Evolutionary conservation across 169 alveolate species (phyloP), one percentile per base, ranked within the genome.

Genomic region (Plasmodium malariae): DNA sequence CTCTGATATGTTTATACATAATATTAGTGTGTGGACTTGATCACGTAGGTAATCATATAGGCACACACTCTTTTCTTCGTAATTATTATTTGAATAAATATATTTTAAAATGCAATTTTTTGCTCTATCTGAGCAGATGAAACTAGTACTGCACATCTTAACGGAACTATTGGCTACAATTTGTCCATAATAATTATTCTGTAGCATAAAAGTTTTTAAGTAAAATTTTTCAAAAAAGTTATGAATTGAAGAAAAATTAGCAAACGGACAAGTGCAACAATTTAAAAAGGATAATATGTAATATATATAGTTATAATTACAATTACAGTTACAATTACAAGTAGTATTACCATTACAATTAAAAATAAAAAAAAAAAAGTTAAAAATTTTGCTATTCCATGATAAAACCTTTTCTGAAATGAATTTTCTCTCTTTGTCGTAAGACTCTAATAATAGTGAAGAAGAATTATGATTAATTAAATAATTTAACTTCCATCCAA

Each of bases 401-500:
- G 87, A 57, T 55, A 73, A 6, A 26, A 73, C 60, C 30, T 73
- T 73, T 62, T 73, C 59, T 34, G 69, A 73, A 24, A 73, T 36
- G 28, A 17, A 55, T 34, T 73, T 62, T 73, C 87, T 73, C 48
- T 73, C 87, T 36, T 73, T 73, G 40, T 73, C 63, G 24, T 73
- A 73, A 7, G 62, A 37, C 7, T 54, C 71, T 62, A 73, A n/a
- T 1, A 73, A 28, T 14, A 73, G 17, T 17, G 37, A 62, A 5
- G 87, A 55, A 3, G 60, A 48, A 34, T 24, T 45, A 34, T 73
- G 36, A 54, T 36, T 34, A 36, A 73, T 32, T 1, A 73, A 30
- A 34, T 55, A 73, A n/a, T 73, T 73, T 5, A 73, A 36, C 24
- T 24, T 73, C 87, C 87, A 73, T 9, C 87, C 87, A 32, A 73